A percentile compares a stretch with the other conserved stretches of the same genome.
Evolutionary conservation across 371 early-diverging fungal species (phyloP).

Genomic region (Mucor ambiguus): DNA sequence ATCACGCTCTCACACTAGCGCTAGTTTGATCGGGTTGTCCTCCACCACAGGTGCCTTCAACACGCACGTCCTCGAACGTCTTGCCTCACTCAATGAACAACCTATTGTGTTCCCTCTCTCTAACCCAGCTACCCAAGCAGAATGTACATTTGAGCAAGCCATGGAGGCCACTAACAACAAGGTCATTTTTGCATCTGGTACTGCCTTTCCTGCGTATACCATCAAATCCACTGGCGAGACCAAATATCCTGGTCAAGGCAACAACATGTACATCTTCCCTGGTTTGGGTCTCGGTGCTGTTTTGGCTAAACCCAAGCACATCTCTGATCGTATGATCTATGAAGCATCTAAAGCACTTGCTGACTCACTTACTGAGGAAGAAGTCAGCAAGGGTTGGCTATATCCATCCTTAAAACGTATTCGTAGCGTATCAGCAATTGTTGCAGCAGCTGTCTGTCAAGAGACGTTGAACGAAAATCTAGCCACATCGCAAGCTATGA

Average conservation of each 20-base stretch:
- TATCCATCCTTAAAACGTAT: slow-evolving; percentile 89
- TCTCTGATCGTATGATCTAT: slow-evolving; percentile 84
- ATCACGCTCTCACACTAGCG: slow-evolving; percentile 16
- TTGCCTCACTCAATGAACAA: slow-evolving; percentile 73
- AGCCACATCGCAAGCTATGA: slow-evolving; percentile 25
- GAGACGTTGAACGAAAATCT: slow-evolving; percentile 64
- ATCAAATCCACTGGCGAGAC: slow-evolving; percentile 60
- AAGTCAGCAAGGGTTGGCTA: slow-evolving; percentile 65
- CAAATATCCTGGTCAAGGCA: slow-evolving; percentile 84
- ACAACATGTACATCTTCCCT: slow-evolving; percentile 94
- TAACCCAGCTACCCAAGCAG: slow-evolving; percentile 87
- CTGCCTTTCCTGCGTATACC: slow-evolving; percentile 84
- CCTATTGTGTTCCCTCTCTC: slow-evolving; percentile 96
- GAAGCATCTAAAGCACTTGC: slow-evolving; percentile 80
- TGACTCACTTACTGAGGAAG: slow-evolving; percentile 71
- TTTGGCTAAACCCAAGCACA: slow-evolving; percentile 62
- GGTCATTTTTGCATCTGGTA: slow-evolving; percentile 93
- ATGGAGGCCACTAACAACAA: slow-evolving; percentile 79
- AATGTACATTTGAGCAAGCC: slow-evolving; percentile 90
- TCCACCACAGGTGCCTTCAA: slow-evolving; percentile 80
- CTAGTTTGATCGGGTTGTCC: slow-evolving; percentile 80
- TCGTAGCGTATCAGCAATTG: slow-evolving; percentile 74
- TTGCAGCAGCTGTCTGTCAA: slow-evolving; percentile 75
- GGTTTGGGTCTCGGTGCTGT: slow-evolving; percentile 90
- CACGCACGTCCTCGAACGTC: slow-evolving; percentile 57